A percentile compares a stretch with the other conserved stretches of the same genome.
These are phyloP conservation scores for Vaccinium vitisidaea DNA, from an alignment of 148 eudicot genomes.

Conservation along the genomic window DNA sequence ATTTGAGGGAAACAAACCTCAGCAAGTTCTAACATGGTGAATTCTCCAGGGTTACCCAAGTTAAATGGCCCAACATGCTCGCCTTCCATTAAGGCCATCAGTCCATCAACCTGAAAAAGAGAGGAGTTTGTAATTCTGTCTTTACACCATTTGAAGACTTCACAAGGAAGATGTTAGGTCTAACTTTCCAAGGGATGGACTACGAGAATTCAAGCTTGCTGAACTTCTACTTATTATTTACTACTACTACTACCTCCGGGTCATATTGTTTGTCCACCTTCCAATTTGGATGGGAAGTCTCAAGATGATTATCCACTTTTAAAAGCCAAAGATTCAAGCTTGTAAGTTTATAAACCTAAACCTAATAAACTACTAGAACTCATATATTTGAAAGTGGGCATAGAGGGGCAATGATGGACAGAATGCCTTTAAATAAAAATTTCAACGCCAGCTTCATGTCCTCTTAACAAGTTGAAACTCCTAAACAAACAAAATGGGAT, in stretches of 20 bases:
- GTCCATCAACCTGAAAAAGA: slow-evolving; percentile 64
- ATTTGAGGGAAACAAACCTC: slow-evolving; percentile 43
- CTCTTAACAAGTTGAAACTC: not conserved
- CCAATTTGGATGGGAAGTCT: not conserved
- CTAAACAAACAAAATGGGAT: not conserved
- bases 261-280: not conserved
- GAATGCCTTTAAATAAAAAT: not conserved
- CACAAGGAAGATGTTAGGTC: not conserved
- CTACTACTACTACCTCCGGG: not conserved
- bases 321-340: not conserved
- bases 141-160: not conserved
- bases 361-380: not conserved
- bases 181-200: not conserved
- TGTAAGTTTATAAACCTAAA: not conserved
- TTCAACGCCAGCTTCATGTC: not conserved
- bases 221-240: not conserved
- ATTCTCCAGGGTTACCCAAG: slow-evolving; percentile 90
- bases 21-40: slow-evolving; percentile 93
- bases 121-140: not conserved
- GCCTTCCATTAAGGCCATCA: slow-evolving; percentile 85
- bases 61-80: slow-evolving; percentile 89
- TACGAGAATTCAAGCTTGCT: not conserved
- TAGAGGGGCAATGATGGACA: not conserved
- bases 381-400: not conserved
- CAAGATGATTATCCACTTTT: not conserved